Conservation (phyloP, 129 eudicot species). For the Mikania micrantha region DNA sequence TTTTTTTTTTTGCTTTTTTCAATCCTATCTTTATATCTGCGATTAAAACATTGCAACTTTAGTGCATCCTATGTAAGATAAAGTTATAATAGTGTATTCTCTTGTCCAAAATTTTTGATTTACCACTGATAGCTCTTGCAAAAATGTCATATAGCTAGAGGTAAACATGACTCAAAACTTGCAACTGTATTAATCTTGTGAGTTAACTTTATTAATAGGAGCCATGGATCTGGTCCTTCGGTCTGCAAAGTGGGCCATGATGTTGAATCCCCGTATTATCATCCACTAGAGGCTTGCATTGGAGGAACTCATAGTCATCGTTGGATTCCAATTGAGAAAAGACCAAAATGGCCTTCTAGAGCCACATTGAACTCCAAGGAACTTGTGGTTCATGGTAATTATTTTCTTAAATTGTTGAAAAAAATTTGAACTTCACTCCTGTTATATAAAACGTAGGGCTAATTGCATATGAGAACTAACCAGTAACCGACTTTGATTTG, state of each 20-base stretch:
- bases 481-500: not conserved
- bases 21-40: not conserved
- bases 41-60: not conserved
- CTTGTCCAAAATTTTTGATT: not conserved
- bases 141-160: not conserved
- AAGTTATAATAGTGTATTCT: not conserved
- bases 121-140: not conserved
- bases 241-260: slow-evolving; percentile 71
- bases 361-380: slow-evolving; percentile 51
- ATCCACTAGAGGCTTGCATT: slow-evolving; percentile 71
- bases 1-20: not conserved
- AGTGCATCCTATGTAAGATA: not conserved
- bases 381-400: slow-evolving; percentile 58
- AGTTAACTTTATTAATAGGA: slow-evolving; percentile 39
- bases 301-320: slow-evolving; percentile 90
- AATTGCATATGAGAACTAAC: not conserved
- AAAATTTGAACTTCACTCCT: not conserved
- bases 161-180: not conserved
- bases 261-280: slow-evolving; percentile 87
- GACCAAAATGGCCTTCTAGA: slow-evolving; percentile 83
- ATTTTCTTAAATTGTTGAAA: not conserved
- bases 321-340: slow-evolving; percentile 83
- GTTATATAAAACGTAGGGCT: not conserved
- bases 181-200: slow-evolving; percentile 6
- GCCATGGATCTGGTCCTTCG: slow-evolving; percentile 44